phyloP scores from a whole-genome alignment of 139 green algal species.

The Closterium sp. region DNA sequence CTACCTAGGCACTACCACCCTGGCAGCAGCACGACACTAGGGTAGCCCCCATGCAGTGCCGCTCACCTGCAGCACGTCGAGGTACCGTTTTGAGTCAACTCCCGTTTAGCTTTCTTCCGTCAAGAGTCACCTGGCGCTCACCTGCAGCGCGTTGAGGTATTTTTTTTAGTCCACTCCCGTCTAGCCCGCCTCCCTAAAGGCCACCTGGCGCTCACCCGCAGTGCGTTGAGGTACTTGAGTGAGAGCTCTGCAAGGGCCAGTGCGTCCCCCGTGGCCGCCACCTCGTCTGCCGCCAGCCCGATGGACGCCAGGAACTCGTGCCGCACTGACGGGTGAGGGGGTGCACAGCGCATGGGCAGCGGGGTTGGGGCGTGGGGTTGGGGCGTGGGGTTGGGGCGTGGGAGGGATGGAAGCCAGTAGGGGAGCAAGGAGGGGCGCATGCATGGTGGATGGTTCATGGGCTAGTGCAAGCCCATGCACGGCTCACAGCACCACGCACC shows the following conservation, averaged over 20 bases:
- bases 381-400: not conserved
- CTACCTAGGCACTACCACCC: no score
- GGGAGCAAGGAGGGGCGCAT: not conserved
- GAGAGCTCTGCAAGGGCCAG: conserved; percentile 58
- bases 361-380: not conserved
- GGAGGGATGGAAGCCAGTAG: not conserved
- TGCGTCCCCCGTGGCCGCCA: conserved; percentile 55
- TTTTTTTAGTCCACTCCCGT: no score
- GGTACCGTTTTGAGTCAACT: no score
- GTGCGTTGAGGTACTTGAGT: conserved; percentile 48
- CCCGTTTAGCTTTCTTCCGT: not conserved
- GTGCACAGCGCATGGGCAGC: no score
- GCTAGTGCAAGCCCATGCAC: no score
- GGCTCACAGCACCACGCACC: no score
- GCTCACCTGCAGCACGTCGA: conserved; percentile 9
- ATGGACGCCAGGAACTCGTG: conserved; percentile 55
- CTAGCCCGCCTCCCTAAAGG: not conserved
- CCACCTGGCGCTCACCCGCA: conserved; percentile 16
- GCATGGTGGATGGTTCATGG: not conserved
- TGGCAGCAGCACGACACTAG: no score
- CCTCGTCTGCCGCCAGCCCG: conserved; percentile 48
- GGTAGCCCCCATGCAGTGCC: no score
- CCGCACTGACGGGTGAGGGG: conserved; percentile 25
- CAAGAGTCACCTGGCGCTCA: conserved; percentile 4
- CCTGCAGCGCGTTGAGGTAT: conserved; percentile 31